A percentile compares a stretch with the other conserved stretches of the same genome.
Evolutionary conservation across 2,329 filamentous ascomycete species (phyloP).

Genomic region (Aspergillus sp.): DNA sequence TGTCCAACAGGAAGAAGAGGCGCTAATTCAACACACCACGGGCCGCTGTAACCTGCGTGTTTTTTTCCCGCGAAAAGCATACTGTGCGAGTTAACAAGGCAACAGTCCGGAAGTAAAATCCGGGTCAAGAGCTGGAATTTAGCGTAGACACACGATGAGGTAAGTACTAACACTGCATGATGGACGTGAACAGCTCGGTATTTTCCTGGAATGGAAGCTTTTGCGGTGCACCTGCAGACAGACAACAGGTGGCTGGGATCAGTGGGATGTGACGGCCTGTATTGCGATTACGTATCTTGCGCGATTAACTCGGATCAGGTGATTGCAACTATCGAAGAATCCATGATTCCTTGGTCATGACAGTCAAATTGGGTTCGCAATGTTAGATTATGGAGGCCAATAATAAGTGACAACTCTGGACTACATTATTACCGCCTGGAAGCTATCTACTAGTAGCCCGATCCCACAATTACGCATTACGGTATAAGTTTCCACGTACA

Average conservation of each 20-base stretch:
- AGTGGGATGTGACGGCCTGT: background rate
- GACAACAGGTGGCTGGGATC: background rate
- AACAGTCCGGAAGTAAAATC: background rate
- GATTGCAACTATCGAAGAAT: background rate
- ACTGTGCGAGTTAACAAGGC: background rate
- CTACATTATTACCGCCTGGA: background rate
- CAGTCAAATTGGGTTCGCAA: background rate
- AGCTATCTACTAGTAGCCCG: background rate
- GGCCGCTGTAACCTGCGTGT: background rate
- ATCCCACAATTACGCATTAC: no score
- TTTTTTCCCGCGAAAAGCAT: background rate
- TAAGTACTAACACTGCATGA: background rate
- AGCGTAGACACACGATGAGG: background rate
- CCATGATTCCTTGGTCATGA: background rate
- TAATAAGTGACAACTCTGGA: background rate
- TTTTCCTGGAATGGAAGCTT: background rate
- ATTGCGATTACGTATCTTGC: background rate
- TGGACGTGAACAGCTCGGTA: background rate
- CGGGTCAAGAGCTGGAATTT: background rate
- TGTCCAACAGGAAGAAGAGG: background rate
- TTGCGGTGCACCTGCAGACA: background rate
- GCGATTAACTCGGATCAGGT: background rate
- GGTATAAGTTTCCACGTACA: background rate
- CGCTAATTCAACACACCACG: background rate
- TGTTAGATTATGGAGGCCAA: background rate